Percentiles rank a stretch among this genome's conserved stretches.
phyloP scores from a whole-genome alignment of 2,329 filamentous ascomycete genomes.

The Teratosphaeria gauchensis region DNA sequence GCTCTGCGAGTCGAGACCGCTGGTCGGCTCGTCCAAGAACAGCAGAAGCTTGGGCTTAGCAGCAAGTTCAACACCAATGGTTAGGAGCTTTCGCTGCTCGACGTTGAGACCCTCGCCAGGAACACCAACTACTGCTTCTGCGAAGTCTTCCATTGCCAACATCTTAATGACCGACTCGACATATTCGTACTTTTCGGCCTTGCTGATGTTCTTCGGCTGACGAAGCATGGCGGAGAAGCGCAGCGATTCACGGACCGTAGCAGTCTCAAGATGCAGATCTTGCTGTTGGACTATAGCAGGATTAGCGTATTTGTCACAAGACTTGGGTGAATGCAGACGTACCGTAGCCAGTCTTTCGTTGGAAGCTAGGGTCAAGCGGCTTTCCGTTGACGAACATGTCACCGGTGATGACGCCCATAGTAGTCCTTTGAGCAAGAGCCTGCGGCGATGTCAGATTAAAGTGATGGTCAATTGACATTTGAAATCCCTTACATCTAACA shows the following conservation, averaged over 20 bases:
- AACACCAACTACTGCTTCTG: constrained; percentile 41
- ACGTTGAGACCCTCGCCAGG: constrained; percentile 53
- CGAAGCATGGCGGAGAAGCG: constrained; percentile 49
- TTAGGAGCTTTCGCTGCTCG: constrained; percentile 53
- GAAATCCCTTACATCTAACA: constrained; percentile 36
- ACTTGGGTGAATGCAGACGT: not conserved
- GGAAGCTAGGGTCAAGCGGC: constrained; percentile 48
- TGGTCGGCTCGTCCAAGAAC: constrained; percentile 51
- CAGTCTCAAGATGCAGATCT: constrained; percentile 48
- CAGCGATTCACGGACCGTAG: constrained; percentile 47
- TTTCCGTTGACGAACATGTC: constrained; percentile 57
- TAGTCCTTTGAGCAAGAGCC: constrained; percentile 47
- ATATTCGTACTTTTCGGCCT: constrained; percentile 49
- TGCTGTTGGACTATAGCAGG: constrained; percentile 43
- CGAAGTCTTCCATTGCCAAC: constrained; percentile 58
- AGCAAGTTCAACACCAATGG: constrained; percentile 42
- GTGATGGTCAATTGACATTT: not conserved
- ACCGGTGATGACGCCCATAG: constrained; percentile 54
- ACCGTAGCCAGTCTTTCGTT: constrained; percentile 57
- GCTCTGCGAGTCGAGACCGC: constrained; percentile 54
- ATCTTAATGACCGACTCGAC: constrained; percentile 58
- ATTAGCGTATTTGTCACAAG: not conserved
- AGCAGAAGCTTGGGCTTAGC: constrained; percentile 47
- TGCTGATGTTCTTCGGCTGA: constrained; percentile 46
- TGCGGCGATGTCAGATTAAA: not conserved